phyloP scores from a whole-genome alignment of 352 stramenopile species.

The Phytophthora europaea region DNA sequence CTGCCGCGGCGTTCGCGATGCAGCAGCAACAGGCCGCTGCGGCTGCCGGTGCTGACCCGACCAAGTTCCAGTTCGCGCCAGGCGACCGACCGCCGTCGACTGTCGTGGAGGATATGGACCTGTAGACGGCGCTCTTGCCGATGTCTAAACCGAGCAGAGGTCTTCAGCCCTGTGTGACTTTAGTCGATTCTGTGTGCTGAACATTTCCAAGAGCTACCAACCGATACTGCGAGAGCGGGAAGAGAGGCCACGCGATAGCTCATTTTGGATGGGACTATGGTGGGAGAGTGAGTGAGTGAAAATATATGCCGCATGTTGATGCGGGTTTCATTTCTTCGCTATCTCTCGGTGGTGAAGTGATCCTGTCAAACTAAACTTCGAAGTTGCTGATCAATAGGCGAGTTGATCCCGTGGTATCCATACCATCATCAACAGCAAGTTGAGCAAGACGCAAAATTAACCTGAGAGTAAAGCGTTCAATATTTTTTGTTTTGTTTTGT shows the following conservation, averaged over 20 bases:
- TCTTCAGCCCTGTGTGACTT: constrained; percentile 3
- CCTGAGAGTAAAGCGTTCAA: constrained; percentile 29
- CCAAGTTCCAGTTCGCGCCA: constrained; percentile 44
- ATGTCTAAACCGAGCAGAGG: constrained; percentile 13
- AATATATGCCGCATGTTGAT: constrained; percentile 31
- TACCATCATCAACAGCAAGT: too few species aligned
- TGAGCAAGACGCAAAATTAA: neutral
- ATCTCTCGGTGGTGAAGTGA: neutral
- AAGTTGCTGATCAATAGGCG: neutral
- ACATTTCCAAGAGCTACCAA: constrained; percentile 18
- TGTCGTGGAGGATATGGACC: constrained; percentile 55
- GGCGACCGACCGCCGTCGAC: constrained; percentile 34
- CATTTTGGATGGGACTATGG: constrained; percentile 34
- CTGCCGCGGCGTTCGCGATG: constrained; percentile 34
- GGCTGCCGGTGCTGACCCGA: constrained; percentile 31
- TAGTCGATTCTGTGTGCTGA: constrained; percentile 11
- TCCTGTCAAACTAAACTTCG: neutral
- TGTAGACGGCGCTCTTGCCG: constrained; percentile 32
- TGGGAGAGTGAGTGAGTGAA: constrained; percentile 26
- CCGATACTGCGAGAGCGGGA: constrained; percentile 17
- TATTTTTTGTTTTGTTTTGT: constrained; percentile 36
- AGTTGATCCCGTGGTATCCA: too few species aligned
- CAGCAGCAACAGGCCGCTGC: constrained; percentile 27
- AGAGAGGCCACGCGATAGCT: constrained; percentile 23
- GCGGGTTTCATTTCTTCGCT: constrained; percentile 18